A percentile compares a stretch with the other conserved stretches of the same genome.
Evolutionary conservation across 1,139 yeast species (phyloP).

Genomic region (Torulaspora pretoriensis): DNA sequence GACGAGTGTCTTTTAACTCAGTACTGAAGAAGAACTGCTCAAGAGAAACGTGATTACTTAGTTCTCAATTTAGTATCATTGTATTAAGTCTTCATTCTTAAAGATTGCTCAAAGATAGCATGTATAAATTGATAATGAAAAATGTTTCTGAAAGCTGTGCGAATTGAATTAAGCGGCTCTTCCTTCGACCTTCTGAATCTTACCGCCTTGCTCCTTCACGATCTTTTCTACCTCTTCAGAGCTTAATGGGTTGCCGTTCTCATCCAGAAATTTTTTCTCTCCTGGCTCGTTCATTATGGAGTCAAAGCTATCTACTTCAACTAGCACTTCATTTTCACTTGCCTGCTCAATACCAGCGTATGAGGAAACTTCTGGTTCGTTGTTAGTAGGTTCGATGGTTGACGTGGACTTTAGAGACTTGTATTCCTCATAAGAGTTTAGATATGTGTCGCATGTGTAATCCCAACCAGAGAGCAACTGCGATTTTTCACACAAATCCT

Average conservation of each 20-base stretch:
- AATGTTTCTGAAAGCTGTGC: not conserved
- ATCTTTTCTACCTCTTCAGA: slow-evolving; percentile 26
- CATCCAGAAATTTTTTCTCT: slow-evolving; percentile 29
- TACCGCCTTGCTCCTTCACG: slow-evolving; percentile 27
- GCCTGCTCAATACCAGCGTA: slow-evolving; percentile 4
- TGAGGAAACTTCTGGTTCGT: slow-evolving; percentile 6
- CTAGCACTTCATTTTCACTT: slow-evolving; percentile 7
- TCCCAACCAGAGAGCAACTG: slow-evolving; percentile 73
- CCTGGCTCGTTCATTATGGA: slow-evolving; percentile 23
- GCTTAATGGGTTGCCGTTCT: slow-evolving; percentile 27
- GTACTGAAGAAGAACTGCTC: not conserved
- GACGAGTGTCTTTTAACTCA: not conserved
- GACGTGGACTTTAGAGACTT: slow-evolving; percentile 14
- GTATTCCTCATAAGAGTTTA: slow-evolving; percentile 29
- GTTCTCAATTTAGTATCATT: too few species aligned
- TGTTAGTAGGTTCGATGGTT: slow-evolving; percentile 4
- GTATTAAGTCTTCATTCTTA: not conserved
- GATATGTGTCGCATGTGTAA: slow-evolving; percentile 63
- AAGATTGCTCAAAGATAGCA: not conserved
- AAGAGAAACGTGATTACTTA: not conserved
- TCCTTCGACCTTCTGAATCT: slow-evolving; percentile 22
- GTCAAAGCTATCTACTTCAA: slow-evolving; percentile 18
- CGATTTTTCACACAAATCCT: slow-evolving; percentile 55
- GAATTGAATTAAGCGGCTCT: slow-evolving; percentile 1
- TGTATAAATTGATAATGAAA: not conserved